These are phyloP conservation scores for Penicillium robsamsonii DNA, from an alignment of 495 filamentous ascomycete genomes.

Conservation along the genomic window DNA sequence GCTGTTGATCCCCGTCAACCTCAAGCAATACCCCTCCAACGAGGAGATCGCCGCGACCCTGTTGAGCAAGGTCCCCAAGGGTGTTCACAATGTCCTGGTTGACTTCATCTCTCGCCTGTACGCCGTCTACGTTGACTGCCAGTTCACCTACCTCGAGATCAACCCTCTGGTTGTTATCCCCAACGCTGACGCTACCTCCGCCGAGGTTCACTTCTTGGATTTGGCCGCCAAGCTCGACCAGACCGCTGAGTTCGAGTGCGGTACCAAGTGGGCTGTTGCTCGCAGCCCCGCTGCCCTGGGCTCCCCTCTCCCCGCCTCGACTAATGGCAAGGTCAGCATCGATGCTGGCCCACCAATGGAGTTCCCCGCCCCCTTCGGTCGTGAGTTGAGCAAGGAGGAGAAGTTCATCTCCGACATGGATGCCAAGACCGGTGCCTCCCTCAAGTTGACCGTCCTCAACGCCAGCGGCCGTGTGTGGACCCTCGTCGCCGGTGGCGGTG, in stretches of 20 bases:
- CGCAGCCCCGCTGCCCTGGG: conserved; percentile 85
- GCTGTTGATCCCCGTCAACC: conserved; percentile 93
- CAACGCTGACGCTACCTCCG: conserved; percentile 86
- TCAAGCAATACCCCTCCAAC: conserved; percentile 93
- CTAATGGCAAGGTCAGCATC: conserved; percentile 77
- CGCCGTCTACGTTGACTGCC: conserved; percentile 98
- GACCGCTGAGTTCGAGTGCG: conserved; percentile 99
- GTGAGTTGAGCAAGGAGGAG: conserved; percentile 97
- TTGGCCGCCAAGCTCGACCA: conserved; percentile 98
- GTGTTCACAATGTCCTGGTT: conserved; percentile 94
- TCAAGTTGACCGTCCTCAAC: conserved; percentile 98
- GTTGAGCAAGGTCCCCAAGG: conserved; percentile 89
- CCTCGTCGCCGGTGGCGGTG: conserved; percentile 97
- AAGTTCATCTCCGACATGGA: conserved; percentile 98
- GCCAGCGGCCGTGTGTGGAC: conserved; percentile 91
- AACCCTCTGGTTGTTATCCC: conserved; percentile 98
- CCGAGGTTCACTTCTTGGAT: conserved; percentile 96
- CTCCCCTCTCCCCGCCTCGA: conserved; percentile 55
- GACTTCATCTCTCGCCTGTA: conserved; percentile 96
- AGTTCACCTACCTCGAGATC: conserved; percentile 99
- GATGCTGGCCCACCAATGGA: conserved; percentile 98
- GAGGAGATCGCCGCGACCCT: conserved; percentile 81
- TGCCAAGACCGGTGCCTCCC: conserved; percentile 97
- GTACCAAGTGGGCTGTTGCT: conserved; percentile 96
- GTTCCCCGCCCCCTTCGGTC: conserved; percentile 97